phyloP scores from a whole-genome alignment of 805 yeast species.

The Monosporozyma aquatica region DNA sequence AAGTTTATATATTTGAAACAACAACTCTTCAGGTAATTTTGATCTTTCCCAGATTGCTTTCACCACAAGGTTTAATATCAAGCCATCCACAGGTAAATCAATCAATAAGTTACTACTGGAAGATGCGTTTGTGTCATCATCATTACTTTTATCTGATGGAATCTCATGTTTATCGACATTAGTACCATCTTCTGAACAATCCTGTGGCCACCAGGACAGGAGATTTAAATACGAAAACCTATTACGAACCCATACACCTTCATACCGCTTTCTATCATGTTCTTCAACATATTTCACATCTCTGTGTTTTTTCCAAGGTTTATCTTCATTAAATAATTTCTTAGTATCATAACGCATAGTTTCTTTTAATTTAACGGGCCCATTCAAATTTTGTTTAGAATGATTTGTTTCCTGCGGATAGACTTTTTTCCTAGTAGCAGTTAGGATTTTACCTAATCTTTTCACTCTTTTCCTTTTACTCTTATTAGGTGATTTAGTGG shows the following conservation, averaged over 20 bases:
- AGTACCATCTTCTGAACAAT: too few relatives aligned
- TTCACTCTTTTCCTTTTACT: slow-evolving; percentile 1
- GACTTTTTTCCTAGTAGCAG: neutral
- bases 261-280: slow-evolving; percentile 78
- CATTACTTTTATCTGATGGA: too few relatives aligned
- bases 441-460: slow-evolving; percentile 3
- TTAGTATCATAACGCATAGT: slow-evolving; percentile 21
- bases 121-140: neutral
- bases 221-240: slow-evolving; percentile 50
- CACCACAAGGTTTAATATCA: slow-evolving; percentile 44
- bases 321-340: slow-evolving; percentile 61
- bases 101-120: slow-evolving; percentile 2
- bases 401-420: neutral
- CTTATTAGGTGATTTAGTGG: neutral
- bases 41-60: slow-evolving; percentile 76
- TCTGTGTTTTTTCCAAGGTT: slow-evolving; percentile 88
- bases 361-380: slow-evolving; percentile 16
- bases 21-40: slow-evolving; percentile 51
- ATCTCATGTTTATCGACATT: too few relatives aligned
- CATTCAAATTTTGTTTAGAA: neutral
- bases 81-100: slow-evolving; percentile 25
- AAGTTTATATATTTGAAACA: slow-evolving; percentile 58
- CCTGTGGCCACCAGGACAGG: slow-evolving; percentile 28
- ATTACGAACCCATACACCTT: slow-evolving; percentile 90
- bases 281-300: slow-evolving; percentile 45